A percentile compares a stretch with the other conserved stretches of the same genome.
Conservation (phyloP, 1,139 yeast species). For the Yamadazyma blattariae region DNA sequence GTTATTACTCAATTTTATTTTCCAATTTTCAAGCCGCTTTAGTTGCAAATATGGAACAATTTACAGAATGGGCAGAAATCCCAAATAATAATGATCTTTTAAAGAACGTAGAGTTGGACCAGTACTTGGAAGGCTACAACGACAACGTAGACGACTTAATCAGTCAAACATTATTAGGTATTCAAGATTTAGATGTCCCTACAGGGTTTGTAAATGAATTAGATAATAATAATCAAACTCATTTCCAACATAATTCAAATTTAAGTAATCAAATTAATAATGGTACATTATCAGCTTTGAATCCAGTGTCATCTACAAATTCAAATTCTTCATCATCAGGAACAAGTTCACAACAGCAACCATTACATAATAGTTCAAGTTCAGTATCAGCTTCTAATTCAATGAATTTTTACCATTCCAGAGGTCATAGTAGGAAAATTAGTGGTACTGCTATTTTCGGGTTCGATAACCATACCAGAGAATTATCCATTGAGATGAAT, state of each 20-base stretch:
- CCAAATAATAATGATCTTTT: constrained; percentile 24
- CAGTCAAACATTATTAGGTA: constrained; percentile 42
- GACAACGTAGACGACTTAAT: constrained; percentile 41
- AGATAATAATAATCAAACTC: constrained; percentile 7
- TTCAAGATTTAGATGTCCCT: constrained; percentile 55
- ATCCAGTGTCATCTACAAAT: no score
- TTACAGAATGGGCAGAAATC: constrained; percentile 32
- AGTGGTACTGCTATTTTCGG: constrained; percentile 71
- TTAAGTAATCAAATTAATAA: background rate
- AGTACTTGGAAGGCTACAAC: constrained; percentile 26
- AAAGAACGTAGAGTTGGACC: constrained; percentile 43
- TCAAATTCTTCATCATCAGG: no score
- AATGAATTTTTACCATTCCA: constrained; percentile 10
- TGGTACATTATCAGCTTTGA: no score
- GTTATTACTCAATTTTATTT: no score
- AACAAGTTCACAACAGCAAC: no score
- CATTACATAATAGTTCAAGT: no score
- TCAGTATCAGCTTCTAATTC: constrained; percentile 16
- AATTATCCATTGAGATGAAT: constrained; percentile 44
- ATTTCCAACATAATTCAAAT: constrained; percentile 4
- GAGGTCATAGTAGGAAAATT: constrained; percentile 32
- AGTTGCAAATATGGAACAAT: constrained; percentile 30
- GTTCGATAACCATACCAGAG: constrained; percentile 52
- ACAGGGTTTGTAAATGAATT: constrained; percentile 27
- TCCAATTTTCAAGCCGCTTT: no score